Evolutionary conservation across 495 filamentous ascomycete species (phyloP).

Genomic region (Rhizodiscina lignyota): DNA sequence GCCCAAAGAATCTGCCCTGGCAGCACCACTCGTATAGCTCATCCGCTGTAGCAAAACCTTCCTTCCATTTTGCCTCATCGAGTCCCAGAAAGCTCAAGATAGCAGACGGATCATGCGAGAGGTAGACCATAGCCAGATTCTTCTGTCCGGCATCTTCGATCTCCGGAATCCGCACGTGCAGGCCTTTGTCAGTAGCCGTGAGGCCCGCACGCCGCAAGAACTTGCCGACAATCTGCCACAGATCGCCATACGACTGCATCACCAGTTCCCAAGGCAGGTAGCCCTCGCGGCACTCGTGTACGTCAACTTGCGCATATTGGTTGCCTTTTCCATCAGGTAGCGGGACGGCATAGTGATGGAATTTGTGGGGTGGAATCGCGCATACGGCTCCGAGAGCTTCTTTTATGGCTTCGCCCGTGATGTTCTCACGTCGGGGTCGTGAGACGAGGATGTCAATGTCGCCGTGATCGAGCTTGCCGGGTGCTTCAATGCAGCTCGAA

Average conservation of each 20-base stretch:
- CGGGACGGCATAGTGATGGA: conserved; percentile 7
- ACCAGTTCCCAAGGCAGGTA: conserved; percentile 37
- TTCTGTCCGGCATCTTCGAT: conserved; percentile 40
- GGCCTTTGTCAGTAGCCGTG: conserved; percentile 38
- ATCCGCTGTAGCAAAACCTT: conserved; percentile 29
- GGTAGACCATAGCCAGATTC: conserved; percentile 33
- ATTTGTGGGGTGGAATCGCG: conserved; percentile 2
- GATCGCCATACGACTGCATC: conserved; percentile 44
- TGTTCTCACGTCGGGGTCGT: conserved; percentile 1
- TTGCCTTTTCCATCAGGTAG: conserved; percentile 8
- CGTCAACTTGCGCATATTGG: conserved; percentile 45
- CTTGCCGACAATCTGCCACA: conserved; percentile 48
- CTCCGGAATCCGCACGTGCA: conserved; percentile 44
- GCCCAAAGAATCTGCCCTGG: too few species aligned
- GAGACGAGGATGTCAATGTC: conserved; percentile 23
- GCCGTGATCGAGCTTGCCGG: conserved; percentile 18
- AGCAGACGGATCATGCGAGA: conserved; percentile 34
- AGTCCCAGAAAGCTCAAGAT: conserved; percentile 44
- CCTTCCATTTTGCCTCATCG: conserved; percentile 18
- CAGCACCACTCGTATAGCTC: too few species aligned
- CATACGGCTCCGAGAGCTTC: not conserved
- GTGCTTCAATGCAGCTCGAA: conserved; percentile 11
- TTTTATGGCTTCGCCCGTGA: conserved; percentile 1
- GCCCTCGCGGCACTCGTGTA: conserved; percentile 30
- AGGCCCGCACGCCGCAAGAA: conserved; percentile 44